These are phyloP conservation scores for Flammula alnicola DNA, from an alignment of 1,284 basidiomycete species.

Conservation along the genomic window DNA sequence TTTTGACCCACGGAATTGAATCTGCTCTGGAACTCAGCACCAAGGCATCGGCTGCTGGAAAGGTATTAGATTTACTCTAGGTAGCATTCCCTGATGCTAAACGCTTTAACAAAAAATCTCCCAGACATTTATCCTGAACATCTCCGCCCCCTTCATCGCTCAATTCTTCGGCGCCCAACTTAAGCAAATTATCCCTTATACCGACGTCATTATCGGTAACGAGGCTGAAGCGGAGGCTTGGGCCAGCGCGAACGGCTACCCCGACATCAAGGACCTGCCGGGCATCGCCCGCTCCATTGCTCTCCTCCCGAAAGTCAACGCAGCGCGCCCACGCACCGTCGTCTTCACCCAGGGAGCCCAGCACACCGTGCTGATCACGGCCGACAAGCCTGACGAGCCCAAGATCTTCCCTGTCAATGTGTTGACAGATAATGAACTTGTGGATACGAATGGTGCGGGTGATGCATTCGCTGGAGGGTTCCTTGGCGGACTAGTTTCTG, in stretches of 20 bases:
- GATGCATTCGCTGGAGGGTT: constrained; percentile 99
- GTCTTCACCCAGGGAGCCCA: constrained; percentile 92
- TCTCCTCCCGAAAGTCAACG: constrained; percentile 69
- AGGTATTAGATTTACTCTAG: constrained; percentile 52
- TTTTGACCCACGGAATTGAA: constrained; percentile 92
- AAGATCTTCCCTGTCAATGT: constrained; percentile 68
- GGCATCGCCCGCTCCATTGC: constrained; percentile 80
- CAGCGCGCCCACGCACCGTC: constrained; percentile 79
- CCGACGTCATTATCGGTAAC: constrained; percentile 91
- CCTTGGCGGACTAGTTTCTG: constrained; percentile 83
- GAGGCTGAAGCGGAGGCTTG: constrained; percentile 93
- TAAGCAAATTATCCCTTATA: constrained; percentile 79
- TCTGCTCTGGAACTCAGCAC: constrained; percentile 80
- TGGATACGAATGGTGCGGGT: constrained; percentile 99
- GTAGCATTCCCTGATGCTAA: too few relatives aligned
- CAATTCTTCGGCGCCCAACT: constrained; percentile 92
- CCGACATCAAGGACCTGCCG: constrained; percentile 65
- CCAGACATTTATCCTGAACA: constrained; percentile 88
- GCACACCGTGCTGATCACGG: constrained; percentile 80
- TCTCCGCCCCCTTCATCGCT: constrained; percentile 97
- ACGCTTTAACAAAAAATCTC: not conserved
- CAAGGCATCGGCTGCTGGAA: constrained; percentile 78
- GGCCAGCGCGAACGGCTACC: constrained; percentile 68
- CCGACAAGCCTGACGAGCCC: constrained; percentile 55
- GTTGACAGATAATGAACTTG: constrained; percentile 74